phyloP scores from a whole-genome alignment of 179 eudicot genomes.

The Heliamphora pulchella region DNA sequence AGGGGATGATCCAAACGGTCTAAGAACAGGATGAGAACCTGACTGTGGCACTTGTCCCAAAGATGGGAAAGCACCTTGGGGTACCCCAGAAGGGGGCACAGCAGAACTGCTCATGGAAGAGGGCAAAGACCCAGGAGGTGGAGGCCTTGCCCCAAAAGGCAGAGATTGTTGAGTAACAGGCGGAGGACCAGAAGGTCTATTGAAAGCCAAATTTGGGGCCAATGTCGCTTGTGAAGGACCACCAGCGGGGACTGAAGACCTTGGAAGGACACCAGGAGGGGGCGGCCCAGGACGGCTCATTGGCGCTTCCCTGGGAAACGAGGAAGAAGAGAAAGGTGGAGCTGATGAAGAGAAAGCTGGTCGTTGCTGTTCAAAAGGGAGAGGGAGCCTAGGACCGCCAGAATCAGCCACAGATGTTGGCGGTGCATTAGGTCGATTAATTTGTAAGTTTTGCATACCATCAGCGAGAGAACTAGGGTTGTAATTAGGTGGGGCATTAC shows the following conservation, averaged over 20 bases:
- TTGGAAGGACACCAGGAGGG: conserved; percentile 67
- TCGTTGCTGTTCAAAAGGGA: conserved; percentile 45
- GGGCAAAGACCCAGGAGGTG: conserved; percentile 39
- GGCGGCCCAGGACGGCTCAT: conserved; percentile 61
- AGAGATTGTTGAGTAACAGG: not conserved
- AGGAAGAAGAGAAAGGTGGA: conserved; percentile 21
- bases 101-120: conserved; percentile 28
- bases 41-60: conserved; percentile 24
- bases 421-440: conserved; percentile 24
- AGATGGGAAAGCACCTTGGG: conserved; percentile 21
- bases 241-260: conserved; percentile 35
- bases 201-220: conserved; percentile 39
- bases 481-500: conserved; percentile 34
- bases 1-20: conserved; percentile 52
- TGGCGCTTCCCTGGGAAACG: conserved; percentile 37
- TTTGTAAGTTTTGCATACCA: conserved; percentile 36
- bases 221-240: conserved; percentile 45
- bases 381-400: conserved; percentile 38
- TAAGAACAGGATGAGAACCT: conserved; percentile 41
- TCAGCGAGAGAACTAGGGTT: conserved; percentile 40
- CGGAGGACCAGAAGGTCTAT: conserved; percentile 49
- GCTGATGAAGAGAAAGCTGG: conserved; percentile 41
- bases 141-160: conserved; percentile 46
- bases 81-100: conserved; percentile 20
- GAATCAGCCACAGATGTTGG: not conserved